Percentiles rank a stretch among this genome's conserved stretches.
These are phyloP conservation scores for Botrytis byssoidea DNA, from an alignment of 2,329 filamentous ascomycete genomes.

Conservation along the genomic window DNA sequence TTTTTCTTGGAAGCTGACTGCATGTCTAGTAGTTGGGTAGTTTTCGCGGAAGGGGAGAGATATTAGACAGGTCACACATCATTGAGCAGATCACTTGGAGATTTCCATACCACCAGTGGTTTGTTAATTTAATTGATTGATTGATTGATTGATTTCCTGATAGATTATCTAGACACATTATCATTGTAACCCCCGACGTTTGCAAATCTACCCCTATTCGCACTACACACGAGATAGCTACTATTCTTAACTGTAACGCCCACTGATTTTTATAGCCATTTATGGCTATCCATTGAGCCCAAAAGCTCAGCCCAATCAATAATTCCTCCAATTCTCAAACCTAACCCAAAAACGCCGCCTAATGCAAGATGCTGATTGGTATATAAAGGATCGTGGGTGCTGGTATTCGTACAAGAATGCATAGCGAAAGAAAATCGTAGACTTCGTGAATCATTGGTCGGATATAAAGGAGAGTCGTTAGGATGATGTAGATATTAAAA, in stretches of 20 bases:
- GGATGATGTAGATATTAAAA: conserved; percentile 24
- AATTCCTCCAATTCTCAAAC: conserved; percentile 22
- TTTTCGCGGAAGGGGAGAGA: neutral
- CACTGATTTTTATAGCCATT: conserved; percentile 19
- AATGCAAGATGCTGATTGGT: conserved; percentile 34
- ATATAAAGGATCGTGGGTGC: conserved; percentile 32
- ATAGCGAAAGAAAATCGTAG: conserved; percentile 35
- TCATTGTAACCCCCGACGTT: conserved; percentile 10
- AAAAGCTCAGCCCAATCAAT: conserved; percentile 21
- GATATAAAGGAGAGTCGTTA: conserved; percentile 31
- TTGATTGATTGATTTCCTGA: conserved; percentile 9
- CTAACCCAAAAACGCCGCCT: conserved; percentile 29
- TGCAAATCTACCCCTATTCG: conserved; percentile 4
- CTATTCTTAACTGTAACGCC: conserved; percentile 22
- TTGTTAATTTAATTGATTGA: conserved; percentile 4
- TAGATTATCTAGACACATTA: conserved; percentile 15
- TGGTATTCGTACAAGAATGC: conserved; percentile 39
- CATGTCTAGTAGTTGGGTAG: neutral
- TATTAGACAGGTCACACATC: neutral
- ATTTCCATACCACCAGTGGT: neutral
- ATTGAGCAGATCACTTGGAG: neutral
- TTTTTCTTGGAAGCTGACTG: neutral
- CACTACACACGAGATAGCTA: conserved; percentile 17
- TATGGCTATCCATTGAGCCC: conserved; percentile 12
- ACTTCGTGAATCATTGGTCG: conserved; percentile 32